Evolutionary conservation across 768 basidiomycete genomes (phyloP).

Genomic region (Boletus patriciae): DNA sequence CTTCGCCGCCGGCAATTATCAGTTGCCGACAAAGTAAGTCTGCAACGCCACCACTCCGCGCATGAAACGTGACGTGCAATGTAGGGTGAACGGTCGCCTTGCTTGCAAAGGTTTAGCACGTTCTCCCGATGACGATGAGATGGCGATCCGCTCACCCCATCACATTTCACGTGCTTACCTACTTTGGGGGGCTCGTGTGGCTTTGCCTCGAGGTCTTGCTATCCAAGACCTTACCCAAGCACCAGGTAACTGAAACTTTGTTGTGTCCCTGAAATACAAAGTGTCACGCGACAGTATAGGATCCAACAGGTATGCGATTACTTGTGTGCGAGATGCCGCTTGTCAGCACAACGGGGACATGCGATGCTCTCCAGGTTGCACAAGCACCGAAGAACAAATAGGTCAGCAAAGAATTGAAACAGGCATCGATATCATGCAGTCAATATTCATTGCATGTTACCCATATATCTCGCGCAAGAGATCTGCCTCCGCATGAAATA

Average conservation of each 20-base stretch:
- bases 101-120: neutral
- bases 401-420: neutral
- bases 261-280: neutral
- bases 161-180: neutral
- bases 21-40: neutral
- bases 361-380: neutral
- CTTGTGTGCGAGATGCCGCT: no score
- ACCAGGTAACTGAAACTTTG: neutral
- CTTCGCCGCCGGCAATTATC: neutral
- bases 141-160: neutral
- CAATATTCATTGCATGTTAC: neutral
- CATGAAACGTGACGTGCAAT: neutral
- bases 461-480: neutral
- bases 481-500: neutral
- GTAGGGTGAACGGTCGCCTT: neutral
- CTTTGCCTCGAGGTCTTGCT: no score
- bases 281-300: neutral
- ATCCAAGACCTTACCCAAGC: no score
- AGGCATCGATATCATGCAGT: neutral
- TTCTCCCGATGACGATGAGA: slow-evolving; percentile 1
- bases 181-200: neutral
- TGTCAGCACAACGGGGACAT: no score
- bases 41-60: neutral
- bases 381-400: neutral
- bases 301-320: no score